Evolutionary conservation across 257 asterid species (phyloP).

Genomic region (Gentiana macrophylla): DNA sequence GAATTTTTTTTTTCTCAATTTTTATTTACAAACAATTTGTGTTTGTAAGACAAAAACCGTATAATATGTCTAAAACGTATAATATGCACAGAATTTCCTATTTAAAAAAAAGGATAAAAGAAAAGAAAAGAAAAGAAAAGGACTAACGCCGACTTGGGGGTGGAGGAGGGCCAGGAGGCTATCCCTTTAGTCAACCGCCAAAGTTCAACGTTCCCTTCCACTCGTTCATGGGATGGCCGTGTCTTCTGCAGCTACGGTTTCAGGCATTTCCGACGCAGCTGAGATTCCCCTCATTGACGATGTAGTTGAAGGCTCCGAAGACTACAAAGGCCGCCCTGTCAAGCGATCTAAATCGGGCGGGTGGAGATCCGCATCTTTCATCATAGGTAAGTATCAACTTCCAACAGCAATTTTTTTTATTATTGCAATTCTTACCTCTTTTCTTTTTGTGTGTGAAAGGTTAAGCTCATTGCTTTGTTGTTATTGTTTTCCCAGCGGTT

Average conservation of each 20-base stretch:
- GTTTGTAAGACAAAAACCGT: too few relatives aligned
- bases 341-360: constrained; percentile 11
- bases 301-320: constrained; percentile 6
- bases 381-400: constrained; percentile 8
- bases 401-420: neutral
- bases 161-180: too few relatives aligned
- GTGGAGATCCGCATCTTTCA: constrained; percentile 14
- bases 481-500: constrained; percentile 13
- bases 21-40: too few relatives aligned
- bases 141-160: too few relatives aligned
- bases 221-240: neutral
- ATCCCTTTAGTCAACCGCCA: too few relatives aligned
- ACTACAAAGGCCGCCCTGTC: constrained; percentile 7
- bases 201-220: too few relatives aligned
- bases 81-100: too few relatives aligned
- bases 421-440: neutral
- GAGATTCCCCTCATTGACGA: neutral
- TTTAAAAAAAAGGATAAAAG: too few relatives aligned
- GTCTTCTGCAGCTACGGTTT: neutral
- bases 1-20: too few relatives aligned
- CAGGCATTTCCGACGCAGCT: constrained; percentile 1
- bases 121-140: too few relatives aligned
- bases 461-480: too few relatives aligned
- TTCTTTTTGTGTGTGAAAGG: neutral
- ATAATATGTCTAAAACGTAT: too few relatives aligned